phyloP scores from a whole-genome alignment of 2,329 filamentous ascomycete genomes.

The Pseudogymnoascus sp. region DNA sequence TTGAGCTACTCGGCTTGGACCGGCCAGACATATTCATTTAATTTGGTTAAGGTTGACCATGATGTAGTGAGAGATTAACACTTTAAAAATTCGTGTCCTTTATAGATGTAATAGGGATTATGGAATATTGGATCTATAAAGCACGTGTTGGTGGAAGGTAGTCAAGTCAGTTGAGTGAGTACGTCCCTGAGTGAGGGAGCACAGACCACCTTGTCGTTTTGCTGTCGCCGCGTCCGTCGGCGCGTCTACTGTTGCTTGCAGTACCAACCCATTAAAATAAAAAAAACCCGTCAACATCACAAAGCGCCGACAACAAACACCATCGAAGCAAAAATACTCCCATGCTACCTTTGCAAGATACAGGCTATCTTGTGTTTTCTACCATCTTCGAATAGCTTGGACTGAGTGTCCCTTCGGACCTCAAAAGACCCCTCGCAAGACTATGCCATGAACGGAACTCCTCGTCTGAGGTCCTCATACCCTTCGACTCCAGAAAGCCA shows the following conservation, averaged over 20 bases:
- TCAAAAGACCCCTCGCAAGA: conserved; percentile 16
- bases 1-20: conserved; percentile 5
- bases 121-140: background rate
- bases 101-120: background rate
- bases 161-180: background rate
- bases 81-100: background rate
- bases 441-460: conserved; percentile 65
- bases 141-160: background rate
- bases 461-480: conserved; percentile 72
- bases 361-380: background rate
- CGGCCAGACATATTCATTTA: background rate
- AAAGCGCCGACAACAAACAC: conserved; percentile 1
- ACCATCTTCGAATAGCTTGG: background rate
- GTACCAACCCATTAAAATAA: background rate
- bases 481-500: conserved; percentile 60
- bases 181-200: background rate
- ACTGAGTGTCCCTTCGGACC: conserved; percentile 2
- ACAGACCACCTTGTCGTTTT: conserved; percentile 3
- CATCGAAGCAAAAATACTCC: background rate
- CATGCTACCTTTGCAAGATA: background rate
- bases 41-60: background rate
- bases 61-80: background rate
- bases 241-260: background rate
- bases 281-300: conserved; percentile 1
- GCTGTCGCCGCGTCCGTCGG: conserved; percentile 8